These are phyloP conservation scores for Rhodotorula glutinis DNA, from an alignment of 1,284 basidiomycete genomes.

Conservation along the genomic window DNA sequence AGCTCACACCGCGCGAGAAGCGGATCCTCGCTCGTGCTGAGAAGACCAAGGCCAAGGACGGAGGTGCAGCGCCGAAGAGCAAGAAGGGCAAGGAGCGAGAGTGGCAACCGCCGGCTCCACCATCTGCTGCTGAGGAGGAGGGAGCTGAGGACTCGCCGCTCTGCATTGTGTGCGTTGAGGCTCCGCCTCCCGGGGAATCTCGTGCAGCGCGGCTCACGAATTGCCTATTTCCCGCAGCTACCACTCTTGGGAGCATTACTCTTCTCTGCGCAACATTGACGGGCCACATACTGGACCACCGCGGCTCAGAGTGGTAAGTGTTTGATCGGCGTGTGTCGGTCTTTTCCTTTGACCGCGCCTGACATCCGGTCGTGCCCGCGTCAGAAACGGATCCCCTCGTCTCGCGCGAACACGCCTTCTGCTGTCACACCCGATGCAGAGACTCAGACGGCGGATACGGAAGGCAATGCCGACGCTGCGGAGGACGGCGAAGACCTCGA, in stretches of 20 bases:
- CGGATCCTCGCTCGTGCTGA: conserved; percentile 7
- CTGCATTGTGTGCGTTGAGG: conserved; percentile 71
- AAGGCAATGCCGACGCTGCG: neutral
- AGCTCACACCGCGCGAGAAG: conserved; percentile 18
- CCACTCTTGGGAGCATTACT: conserved; percentile 91
- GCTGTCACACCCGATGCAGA: neutral
- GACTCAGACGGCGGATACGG: neutral
- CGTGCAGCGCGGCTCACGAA: neutral
- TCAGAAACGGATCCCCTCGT: neutral
- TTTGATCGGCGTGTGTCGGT: too few species aligned
- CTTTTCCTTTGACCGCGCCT: too few species aligned
- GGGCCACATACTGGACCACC: conserved; percentile 80
- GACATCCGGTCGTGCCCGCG: too few species aligned
- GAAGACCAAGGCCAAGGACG: conserved; percentile 32
- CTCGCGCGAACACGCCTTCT: neutral
- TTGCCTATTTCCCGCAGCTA: conserved; percentile 57
- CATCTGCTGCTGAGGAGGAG: conserved; percentile 46
- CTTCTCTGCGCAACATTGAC: conserved; percentile 79
- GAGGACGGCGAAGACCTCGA: neutral
- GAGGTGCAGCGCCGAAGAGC: conserved; percentile 16
- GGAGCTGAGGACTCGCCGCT: conserved; percentile 46
- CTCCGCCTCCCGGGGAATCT: conserved; percentile 11
- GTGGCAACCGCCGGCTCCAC: conserved; percentile 20
- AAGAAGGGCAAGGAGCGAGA: conserved; percentile 42
- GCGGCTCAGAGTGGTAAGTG: conserved; percentile 57